Percentiles rank a stretch among this genome's conserved stretches.
Evolutionary conservation across 495 filamentous ascomycete genomes (phyloP).

Genomic region (Daldinia concentrica): DNA sequence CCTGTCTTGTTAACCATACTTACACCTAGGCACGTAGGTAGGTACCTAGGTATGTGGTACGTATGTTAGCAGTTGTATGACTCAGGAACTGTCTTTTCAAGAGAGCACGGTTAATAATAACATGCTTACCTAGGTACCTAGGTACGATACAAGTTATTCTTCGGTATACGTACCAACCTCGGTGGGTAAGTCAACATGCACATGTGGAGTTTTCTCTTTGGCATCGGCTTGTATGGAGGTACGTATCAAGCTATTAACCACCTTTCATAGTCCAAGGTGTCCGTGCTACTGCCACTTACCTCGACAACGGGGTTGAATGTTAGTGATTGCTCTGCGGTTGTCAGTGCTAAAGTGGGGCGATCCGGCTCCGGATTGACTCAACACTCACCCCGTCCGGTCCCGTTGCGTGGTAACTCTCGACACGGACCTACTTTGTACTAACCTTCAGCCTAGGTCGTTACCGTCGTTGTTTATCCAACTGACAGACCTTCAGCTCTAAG

Average conservation of each 20-base stretch:
- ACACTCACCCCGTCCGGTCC: neutral
- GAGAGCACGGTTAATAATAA: neutral
- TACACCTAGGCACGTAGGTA: too few relatives aligned
- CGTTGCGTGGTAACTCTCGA: neutral
- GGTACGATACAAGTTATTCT: neutral
- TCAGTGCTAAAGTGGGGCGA: neutral
- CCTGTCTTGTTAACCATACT: too few relatives aligned
- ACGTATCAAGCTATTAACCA: neutral
- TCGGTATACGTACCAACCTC: neutral
- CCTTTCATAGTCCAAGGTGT: neutral
- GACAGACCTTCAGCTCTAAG: neutral
- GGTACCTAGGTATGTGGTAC: neutral
- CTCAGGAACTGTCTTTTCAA: neutral
- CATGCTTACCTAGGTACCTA: too few relatives aligned
- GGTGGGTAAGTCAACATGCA: neutral
- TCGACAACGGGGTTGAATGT: neutral
- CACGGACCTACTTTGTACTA: neutral
- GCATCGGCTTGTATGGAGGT: neutral
- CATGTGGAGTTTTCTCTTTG: neutral
- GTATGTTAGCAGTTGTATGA: neutral
- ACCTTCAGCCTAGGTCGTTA: neutral
- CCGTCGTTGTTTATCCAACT: neutral
- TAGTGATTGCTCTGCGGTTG: neutral
- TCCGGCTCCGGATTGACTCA: neutral
- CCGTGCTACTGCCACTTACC: neutral